Conservation (phyloP, 495 filamentous ascomycete genomes). For the Pyrenula massariospora region DNA sequence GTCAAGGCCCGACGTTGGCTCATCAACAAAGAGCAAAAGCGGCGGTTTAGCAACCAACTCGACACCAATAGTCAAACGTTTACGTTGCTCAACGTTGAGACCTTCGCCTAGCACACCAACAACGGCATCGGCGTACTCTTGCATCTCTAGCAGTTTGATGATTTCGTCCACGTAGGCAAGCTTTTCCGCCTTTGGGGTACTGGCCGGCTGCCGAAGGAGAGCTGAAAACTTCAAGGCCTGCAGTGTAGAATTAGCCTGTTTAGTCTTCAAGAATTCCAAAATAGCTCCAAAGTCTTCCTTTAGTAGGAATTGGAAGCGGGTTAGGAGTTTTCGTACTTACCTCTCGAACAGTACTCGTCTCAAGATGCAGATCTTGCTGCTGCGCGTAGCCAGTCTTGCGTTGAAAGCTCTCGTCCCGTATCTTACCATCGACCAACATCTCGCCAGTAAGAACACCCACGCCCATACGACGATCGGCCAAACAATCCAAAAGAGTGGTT, state of each 20-base stretch:
- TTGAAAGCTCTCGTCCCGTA: slow-evolving; percentile 68
- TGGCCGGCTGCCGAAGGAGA: slow-evolving; percentile 68
- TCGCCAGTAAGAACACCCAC: slow-evolving; percentile 81
- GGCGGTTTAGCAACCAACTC: slow-evolving; percentile 79
- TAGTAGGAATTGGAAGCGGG: too few species aligned
- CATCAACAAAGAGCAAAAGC: slow-evolving; percentile 78
- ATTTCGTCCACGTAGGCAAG: slow-evolving; percentile 81
- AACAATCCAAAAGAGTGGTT: slow-evolving; percentile 40
- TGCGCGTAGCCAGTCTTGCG: slow-evolving; percentile 89
- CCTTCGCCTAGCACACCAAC: slow-evolving; percentile 83
- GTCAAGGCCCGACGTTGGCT: slow-evolving; percentile 77
- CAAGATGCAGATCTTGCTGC: slow-evolving; percentile 82
- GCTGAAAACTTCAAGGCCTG: slow-evolving; percentile 78
- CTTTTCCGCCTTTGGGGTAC: slow-evolving; percentile 60
- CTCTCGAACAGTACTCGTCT: slow-evolving; percentile 72
- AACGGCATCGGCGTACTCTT: slow-evolving; percentile 75
- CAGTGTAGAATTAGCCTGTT: too few species aligned
- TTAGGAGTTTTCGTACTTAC: too few species aligned
- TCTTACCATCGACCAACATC: slow-evolving; percentile 72
- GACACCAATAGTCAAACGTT: slow-evolving; percentile 77
- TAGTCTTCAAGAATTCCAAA: too few species aligned
- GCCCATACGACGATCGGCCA: slow-evolving; percentile 59
- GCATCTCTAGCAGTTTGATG: slow-evolving; percentile 81
- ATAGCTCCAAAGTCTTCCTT: too few species aligned
- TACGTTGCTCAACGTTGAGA: slow-evolving; percentile 83